A percentile compares a stretch with the other conserved stretches of the same genome.
Evolutionary conservation across 1,139 yeast species (phyloP).

Genomic region (Pneumocystis canis): DNA sequence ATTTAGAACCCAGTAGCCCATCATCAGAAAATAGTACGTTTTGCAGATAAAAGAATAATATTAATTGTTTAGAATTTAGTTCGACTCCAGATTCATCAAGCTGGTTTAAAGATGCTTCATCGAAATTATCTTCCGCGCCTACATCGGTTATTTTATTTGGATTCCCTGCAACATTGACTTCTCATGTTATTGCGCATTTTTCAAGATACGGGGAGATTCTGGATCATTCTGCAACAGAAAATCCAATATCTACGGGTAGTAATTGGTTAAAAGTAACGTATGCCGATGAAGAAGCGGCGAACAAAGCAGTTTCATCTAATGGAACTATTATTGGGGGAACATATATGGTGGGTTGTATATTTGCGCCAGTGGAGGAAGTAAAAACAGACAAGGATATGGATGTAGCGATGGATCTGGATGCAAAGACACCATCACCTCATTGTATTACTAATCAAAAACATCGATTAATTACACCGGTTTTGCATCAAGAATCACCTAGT

Average conservation of each 20-base stretch:
- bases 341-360: conserved; percentile 57
- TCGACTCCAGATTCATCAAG: neutral
- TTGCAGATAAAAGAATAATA: neutral
- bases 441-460: neutral
- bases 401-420: neutral
- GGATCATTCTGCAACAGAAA: conserved; percentile 44
- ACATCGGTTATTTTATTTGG: conserved; percentile 72
- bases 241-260: conserved; percentile 1
- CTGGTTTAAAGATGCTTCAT: neutral
- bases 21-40: neutral
- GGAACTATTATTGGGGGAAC: conserved; percentile 55
- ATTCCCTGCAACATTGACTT: conserved; percentile 62
- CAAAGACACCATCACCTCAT: neutral
- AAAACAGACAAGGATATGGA: neutral
- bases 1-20: neutral
- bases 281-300: conserved; percentile 59
- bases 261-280: conserved; percentile 84
- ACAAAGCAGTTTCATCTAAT: conserved; percentile 71
- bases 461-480: neutral
- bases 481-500: neutral
- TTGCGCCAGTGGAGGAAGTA: conserved; percentile 2
- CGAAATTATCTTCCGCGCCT: conserved; percentile 3
- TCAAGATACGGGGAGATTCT: conserved; percentile 65
- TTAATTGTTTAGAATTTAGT: neutral
- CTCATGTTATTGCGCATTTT: conserved; percentile 57